Base-by-base conservation (phyloP, 2,329 filamentous ascomycete species). In the Cordyceps fumosorosea region DNA sequence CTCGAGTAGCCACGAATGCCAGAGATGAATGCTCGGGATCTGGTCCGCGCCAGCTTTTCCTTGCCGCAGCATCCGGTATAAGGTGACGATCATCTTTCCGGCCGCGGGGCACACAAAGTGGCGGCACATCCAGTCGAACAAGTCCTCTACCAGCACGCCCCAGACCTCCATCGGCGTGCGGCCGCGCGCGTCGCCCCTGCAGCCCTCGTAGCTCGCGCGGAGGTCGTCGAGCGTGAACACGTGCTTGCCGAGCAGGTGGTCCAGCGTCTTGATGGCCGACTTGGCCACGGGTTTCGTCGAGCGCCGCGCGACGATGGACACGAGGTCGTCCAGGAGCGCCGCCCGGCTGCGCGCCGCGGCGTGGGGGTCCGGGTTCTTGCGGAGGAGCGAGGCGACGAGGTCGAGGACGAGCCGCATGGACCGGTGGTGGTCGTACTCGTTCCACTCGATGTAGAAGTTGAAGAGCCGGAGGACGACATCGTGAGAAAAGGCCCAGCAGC, bases 221-320 rank as follows among this genome's bases (percentile, higher is more conserved):
- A 85, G 72, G 63, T 83, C 75, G 62, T 76, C 69, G 62, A 81
- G 67, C 67, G 75, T 76, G 29, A 89, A 73, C 14, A 87, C 77
- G 2, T 78, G 75, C 70, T 89, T 91, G 54, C 79, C 76, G 3
- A 91, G 70, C 62, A 91, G 82, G 67, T 87, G 81, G 54, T 89
- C 85, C 44, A 91, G 75, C 18, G 83, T 83, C 68, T 87, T 86
- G 64, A 91, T 81, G 7, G 87, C 84, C 42, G 88, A 88, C 70
- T 91, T 91, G 47, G 86, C 85, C 57, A 87, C 78, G 11, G 86
- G 82, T 65, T 84, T 86, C 18, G 85, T 79, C 40, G 84, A 84
- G 64, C 83, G 79, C 62, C 84, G 81, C 24, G 81, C 79, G 48
- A 90, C 80, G 16, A 88, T 84, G 1, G 82, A 80, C 18, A 89